Evolutionary conservation across 2,329 filamentous ascomycete genomes (phyloP), one percentile per base, ranked within the genome.

Genomic region (Alternaria sp.): DNA sequence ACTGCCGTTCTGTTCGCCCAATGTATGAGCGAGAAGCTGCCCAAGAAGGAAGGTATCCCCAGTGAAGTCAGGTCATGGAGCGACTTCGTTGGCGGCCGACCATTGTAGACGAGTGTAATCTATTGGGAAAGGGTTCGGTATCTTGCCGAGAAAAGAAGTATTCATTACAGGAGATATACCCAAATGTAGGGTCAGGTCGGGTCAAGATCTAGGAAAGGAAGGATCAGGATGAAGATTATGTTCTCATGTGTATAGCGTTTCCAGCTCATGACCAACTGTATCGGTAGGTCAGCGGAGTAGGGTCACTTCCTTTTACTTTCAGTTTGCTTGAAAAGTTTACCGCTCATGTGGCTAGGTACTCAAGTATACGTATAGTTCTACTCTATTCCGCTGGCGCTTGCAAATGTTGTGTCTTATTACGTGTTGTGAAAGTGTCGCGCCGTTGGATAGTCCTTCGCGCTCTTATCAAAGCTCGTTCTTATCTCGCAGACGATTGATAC

Each of bases 1-100:
- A 99, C 95, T 70, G 94, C 95, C 62, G 89, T 95, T 67, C 91
- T 98, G 72, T 98, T 98, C 75, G 93, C 95, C 63, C 92, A 93
- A 80, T 98, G 95, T 82, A 96, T 99, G 92, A 95, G 86, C 81
- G 92, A 93, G 86, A 99, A 98, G 85, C 86, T 99, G 51, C 95
- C 95, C 63, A 89, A 92, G 73, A 83, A 88, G 63, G 92, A 95
- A 77, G 94, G 93, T 54, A 94, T 97, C 66, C 95, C 95, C 48
- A 84, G 87, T 48, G 95, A 99, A 82, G 95, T 98, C 74, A 89
- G 91, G 79, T 89, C 90, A 75, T 99, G 95, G 95, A 96, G 92
- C 68, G 90, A 98, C 74, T 99, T 98, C 80, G 91, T 97, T 73
- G 93, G 93, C 67, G 71, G 73, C 52, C 70, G 73, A 32, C 69